Base-by-base conservation (phyloP, 1,284 basidiomycete genomes). In the Inonotus obliquus region DNA sequence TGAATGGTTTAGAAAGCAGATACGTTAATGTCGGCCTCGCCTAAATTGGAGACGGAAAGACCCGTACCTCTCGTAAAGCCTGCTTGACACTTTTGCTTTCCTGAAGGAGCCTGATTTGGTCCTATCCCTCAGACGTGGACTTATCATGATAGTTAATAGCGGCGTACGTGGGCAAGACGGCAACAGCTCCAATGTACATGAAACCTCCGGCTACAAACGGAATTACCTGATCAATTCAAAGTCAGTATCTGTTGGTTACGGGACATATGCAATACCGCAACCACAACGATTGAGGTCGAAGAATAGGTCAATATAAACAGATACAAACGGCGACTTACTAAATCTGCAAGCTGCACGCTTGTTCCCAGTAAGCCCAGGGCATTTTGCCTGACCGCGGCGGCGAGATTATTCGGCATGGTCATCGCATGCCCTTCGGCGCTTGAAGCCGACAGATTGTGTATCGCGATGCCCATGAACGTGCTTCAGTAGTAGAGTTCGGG, bases 151-250 rank as follows among this genome's bases (percentile, higher is more conserved):
- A 32, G 48, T 56, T 51, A 52, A 44, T 58, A 39, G 44, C 58
- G 49, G 59, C 88, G 70, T 80, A 92, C 89, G 89, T 91, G 68
- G 92, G 92, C 65, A 95, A 77, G 60, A 94, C 92, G 57, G 92
- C 92, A 59, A 95, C 93, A 47, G 91, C 90, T 19, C 92, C 92
- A 68, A 94, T 94, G 75, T 95, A 94, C 70, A 95, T 78, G 77
- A 94, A 95, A n/a, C 92, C 92, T 69, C 92, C 92, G 54, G 92
- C 92, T 32, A 94, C 92, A 69, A 92, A 92, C 3, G 92, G 92
- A 67, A 95, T 94, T 62, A 94, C 89, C 89, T 91, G 59, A 23
- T 32, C 60, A 45, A 63, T 60, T 54, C 27, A 27, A 13, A 23
- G 39, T 38, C n/a, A 23, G n/a, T 27, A 51, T 55, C 45, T 47